phyloP scores from a whole-genome alignment of 2,329 filamentous ascomycete genomes.

The Fusarium continuum region DNA sequence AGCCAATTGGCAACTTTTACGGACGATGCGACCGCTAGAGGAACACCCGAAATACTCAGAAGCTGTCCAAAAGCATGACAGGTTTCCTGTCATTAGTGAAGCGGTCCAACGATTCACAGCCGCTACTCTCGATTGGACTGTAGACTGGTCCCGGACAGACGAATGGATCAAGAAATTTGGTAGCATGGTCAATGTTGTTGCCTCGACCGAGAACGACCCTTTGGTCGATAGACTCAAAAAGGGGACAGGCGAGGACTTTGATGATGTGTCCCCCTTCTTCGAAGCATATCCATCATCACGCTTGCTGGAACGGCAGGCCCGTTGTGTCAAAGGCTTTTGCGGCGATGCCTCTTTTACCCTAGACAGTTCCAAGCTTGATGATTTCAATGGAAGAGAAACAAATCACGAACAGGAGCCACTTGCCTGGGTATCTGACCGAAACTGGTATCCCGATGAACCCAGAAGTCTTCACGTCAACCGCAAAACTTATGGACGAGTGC shows the following conservation, averaged over 20 bases:
- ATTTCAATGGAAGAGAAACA: too few species aligned
- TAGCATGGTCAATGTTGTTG: background rate
- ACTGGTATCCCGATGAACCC: background rate
- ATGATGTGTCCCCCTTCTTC: background rate
- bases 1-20: too few species aligned
- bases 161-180: background rate
- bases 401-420: background rate
- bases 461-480: too few species aligned
- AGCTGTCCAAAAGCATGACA: background rate
- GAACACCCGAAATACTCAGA: background rate
- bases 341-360: background rate
- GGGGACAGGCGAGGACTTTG: background rate
- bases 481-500: background rate
- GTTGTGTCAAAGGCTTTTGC: background rate
- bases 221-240: background rate
- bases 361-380: too few species aligned
- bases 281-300: background rate
- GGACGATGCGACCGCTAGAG: too few species aligned
- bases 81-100: background rate
- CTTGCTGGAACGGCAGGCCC: background rate
- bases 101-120: background rate
- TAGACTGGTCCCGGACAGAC: background rate
- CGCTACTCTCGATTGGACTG: background rate
- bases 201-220: background rate
- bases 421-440: slow-evolving; percentile 12